A percentile compares a stretch with the other conserved stretches of the same genome.
Conservation (phyloP, 1,139 yeast genomes). For the Kurtzmaniella quercitrusa region DNA sequence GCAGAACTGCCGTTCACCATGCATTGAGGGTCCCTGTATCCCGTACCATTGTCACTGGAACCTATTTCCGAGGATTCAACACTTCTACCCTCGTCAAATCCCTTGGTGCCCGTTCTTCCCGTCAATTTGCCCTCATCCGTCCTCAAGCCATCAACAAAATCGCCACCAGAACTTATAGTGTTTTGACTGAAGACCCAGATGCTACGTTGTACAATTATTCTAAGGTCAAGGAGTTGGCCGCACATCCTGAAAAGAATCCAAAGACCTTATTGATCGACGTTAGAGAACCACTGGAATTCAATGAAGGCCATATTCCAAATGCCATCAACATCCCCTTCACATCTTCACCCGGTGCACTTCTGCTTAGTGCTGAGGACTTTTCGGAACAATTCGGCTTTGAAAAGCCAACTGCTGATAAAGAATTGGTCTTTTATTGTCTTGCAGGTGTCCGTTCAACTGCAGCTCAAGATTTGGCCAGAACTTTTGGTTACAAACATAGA, state of each 20-base stretch:
- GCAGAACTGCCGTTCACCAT: neutral
- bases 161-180: slow-evolving; percentile 20
- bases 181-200: slow-evolving; percentile 29
- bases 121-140: neutral
- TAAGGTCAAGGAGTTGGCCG: slow-evolving; percentile 48
- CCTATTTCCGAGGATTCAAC: neutral
- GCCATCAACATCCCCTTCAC: slow-evolving; percentile 88
- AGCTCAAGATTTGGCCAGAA: slow-evolving; percentile 86
- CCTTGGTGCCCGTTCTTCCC: neutral
- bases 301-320: slow-evolving; percentile 70
- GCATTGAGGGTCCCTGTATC: neutral
- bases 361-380: slow-evolving; percentile 74
- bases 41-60: neutral
- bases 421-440: slow-evolving; percentile 84
- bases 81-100: neutral
- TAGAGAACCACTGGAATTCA: slow-evolving; percentile 83
- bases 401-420: slow-evolving; percentile 72
- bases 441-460: slow-evolving; percentile 91
- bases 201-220: slow-evolving; percentile 56
- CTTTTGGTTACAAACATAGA: slow-evolving; percentile 79
- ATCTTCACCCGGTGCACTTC: slow-evolving; percentile 91
- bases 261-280: slow-evolving; percentile 72
- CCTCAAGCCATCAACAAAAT: neutral
- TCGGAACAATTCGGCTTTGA: slow-evolving; percentile 73
- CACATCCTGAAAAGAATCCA: slow-evolving; percentile 32